Conservation (phyloP, 2,329 filamentous ascomycete genomes). For the Fusarium secorum region DNA sequence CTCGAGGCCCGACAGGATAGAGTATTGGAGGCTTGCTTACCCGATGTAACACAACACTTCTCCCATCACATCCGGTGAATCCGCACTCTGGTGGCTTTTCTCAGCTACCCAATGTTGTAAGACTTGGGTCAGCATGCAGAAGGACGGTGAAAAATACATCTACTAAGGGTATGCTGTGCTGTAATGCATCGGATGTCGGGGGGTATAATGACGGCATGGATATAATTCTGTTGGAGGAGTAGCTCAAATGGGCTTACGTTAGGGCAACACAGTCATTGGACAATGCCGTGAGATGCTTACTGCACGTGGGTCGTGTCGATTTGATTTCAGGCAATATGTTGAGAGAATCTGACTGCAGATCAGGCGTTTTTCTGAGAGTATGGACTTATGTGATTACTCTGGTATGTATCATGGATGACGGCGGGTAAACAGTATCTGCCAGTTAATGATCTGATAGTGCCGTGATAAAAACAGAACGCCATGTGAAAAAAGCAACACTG, state of each 20-base stretch:
- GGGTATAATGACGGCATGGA: constrained; percentile 17
- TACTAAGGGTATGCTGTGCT: not conserved
- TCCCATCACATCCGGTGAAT: not conserved
- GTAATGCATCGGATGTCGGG: constrained; percentile 14
- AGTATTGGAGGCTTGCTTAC: constrained; percentile 11
- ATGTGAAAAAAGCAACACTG: not conserved
- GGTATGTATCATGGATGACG: not conserved
- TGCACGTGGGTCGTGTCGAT: constrained; percentile 9
- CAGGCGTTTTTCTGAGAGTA: not conserved
- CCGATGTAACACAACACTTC: constrained; percentile 17
- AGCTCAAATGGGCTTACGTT: not conserved
- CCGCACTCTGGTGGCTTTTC: constrained; percentile 2
- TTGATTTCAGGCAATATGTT: constrained; percentile 11
- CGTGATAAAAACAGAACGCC: not conserved
- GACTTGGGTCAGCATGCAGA: constrained; percentile 13
- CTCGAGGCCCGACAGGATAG: constrained; percentile 7
- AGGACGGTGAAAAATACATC: not conserved
- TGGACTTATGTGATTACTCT: not conserved
- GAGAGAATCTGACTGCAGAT: constrained; percentile 15
- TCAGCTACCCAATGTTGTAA: constrained; percentile 3
- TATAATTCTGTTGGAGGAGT: not conserved
- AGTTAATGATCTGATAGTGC: constrained; percentile 2
- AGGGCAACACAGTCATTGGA: not conserved
- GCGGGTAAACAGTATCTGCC: not conserved
- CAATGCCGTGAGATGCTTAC: not conserved